Conservation (phyloP, 306 rosid species). For the Arachis hypogaea region DNA sequence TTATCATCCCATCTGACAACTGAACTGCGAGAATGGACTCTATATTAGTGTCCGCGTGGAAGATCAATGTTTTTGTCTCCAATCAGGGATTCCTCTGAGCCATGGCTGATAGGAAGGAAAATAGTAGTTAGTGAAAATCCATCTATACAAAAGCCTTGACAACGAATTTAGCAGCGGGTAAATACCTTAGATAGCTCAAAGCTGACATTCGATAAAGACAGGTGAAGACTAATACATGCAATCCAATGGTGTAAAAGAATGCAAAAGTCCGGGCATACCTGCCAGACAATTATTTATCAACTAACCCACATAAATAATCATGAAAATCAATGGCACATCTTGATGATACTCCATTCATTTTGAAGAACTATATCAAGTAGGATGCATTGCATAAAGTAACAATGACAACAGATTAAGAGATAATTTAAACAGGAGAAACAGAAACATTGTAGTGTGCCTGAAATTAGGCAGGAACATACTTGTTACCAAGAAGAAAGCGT, state of each 20-base stretch:
- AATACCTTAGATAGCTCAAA: conserved; percentile 84
- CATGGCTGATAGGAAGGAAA: conserved; percentile 60
- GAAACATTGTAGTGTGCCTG: conserved; percentile 16
- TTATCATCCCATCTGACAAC: conserved; percentile 30
- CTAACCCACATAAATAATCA: background rate
- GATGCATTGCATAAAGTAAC: no score
- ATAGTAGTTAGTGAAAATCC: conserved; percentile 23
- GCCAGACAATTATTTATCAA: conserved; percentile 41
- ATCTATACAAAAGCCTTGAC: background rate
- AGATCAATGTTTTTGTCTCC: conserved; percentile 64
- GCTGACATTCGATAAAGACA: conserved; percentile 98
- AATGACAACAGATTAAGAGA: conserved; percentile 17
- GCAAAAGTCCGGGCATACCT: conserved; percentile 95
- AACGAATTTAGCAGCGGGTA: background rate
- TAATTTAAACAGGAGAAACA: conserved; percentile 18
- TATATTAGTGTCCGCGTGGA: conserved; percentile 55
- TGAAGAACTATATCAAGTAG: background rate
- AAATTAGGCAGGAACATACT: conserved; percentile 58
- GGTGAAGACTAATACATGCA: conserved; percentile 88
- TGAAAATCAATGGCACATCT: background rate
- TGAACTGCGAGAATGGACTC: conserved; percentile 15
- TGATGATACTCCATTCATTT: background rate
- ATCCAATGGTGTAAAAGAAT: conserved; percentile 95
- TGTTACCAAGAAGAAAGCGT: conserved; percentile 97
- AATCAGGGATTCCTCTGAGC: conserved; percentile 59